phyloP scores from a whole-genome alignment of 495 filamentous ascomycete genomes.

The Thermothielavioides terrestris region DNA sequence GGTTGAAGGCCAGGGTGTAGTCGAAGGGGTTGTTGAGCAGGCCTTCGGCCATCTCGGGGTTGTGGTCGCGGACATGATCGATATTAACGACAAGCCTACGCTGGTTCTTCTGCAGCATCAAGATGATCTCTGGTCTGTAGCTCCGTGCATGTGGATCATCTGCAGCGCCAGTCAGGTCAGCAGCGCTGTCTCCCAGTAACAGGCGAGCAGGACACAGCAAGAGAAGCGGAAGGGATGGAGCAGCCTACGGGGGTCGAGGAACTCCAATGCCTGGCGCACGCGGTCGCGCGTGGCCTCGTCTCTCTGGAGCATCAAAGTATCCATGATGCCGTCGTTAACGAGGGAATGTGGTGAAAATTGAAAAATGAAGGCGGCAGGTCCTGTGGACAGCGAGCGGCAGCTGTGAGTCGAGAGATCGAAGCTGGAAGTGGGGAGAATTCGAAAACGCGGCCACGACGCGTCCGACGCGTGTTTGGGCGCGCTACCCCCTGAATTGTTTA shows the following conservation, averaged over 20 bases:
- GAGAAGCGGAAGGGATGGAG: constrained; percentile 21
- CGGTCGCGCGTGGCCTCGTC: constrained; percentile 78
- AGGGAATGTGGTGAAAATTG: background rate
- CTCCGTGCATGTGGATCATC: constrained; percentile 54
- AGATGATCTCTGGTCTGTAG: constrained; percentile 78
- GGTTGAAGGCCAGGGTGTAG: constrained; percentile 76
- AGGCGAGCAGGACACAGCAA: background rate
- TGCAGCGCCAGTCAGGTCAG: constrained; percentile 22
- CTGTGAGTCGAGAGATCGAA: background rate
- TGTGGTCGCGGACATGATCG: constrained; percentile 89
- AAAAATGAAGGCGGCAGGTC: background rate
- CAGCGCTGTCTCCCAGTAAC: background rate
- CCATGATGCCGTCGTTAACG: constrained; percentile 45
- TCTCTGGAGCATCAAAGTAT: constrained; percentile 54
- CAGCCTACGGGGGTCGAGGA: constrained; percentile 80
- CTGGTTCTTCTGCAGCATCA: constrained; percentile 85
- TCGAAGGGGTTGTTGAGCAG: constrained; percentile 83
- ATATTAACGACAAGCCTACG: constrained; percentile 77
- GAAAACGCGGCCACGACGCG: constrained; percentile 24
- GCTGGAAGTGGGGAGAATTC: constrained; percentile 10
- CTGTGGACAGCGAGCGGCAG: background rate
- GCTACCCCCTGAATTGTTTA: constrained; percentile 21
- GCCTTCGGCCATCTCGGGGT: constrained; percentile 78
- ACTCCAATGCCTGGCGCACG: constrained; percentile 70
- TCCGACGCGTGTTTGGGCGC: constrained; percentile 17